phyloP scores from a whole-genome alignment of 495 filamentous ascomycete genomes.

The Penicillium paxilli region DNA sequence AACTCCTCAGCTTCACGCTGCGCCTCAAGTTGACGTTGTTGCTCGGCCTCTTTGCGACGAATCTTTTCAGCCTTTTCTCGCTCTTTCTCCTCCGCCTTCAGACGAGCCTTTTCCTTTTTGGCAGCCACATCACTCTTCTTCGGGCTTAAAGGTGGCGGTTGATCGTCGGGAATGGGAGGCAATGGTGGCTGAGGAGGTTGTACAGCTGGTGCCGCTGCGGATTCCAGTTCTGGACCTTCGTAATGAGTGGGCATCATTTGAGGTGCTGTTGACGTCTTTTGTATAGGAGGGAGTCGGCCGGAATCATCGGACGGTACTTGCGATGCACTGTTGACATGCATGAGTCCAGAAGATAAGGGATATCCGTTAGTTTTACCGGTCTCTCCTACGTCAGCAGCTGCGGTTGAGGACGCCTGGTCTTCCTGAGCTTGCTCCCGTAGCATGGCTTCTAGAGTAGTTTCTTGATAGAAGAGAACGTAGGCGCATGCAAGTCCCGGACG shows the following conservation, averaged over 20 bases:
- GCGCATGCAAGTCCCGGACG: conserved; percentile 88
- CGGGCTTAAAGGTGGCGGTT: conserved; percentile 27
- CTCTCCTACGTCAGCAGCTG: conserved; percentile 53
- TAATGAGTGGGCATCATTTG: conserved; percentile 34
- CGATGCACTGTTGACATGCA: conserved; percentile 44
- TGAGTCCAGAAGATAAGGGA: conserved; percentile 25
- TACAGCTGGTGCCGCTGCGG: conserved; percentile 12
- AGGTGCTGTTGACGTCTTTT: conserved; percentile 64
- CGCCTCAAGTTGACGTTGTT: conserved; percentile 42
- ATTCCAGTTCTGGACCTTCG: conserved; percentile 31
- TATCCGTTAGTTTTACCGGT: conserved; percentile 48
- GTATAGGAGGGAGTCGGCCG: conserved; percentile 53
- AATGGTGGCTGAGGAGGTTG: conserved; percentile 28
- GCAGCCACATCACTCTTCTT: conserved; percentile 48
- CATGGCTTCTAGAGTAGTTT: conserved; percentile 89
- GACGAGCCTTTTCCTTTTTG: conserved; percentile 47
- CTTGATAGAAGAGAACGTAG: conserved; percentile 97
- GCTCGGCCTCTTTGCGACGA: conserved; percentile 63
- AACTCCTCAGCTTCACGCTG: conserved; percentile 59
- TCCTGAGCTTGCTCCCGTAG: conserved; percentile 81
- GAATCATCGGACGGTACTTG: conserved; percentile 45
- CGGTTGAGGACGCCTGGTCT: conserved; percentile 55
- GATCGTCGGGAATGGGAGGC: conserved; percentile 40
- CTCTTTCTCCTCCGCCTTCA: conserved; percentile 44
- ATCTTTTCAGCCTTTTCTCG: conserved; percentile 63